Conservation (phyloP, 306 rosid genomes). For the Inga leiocalycina region DNA sequence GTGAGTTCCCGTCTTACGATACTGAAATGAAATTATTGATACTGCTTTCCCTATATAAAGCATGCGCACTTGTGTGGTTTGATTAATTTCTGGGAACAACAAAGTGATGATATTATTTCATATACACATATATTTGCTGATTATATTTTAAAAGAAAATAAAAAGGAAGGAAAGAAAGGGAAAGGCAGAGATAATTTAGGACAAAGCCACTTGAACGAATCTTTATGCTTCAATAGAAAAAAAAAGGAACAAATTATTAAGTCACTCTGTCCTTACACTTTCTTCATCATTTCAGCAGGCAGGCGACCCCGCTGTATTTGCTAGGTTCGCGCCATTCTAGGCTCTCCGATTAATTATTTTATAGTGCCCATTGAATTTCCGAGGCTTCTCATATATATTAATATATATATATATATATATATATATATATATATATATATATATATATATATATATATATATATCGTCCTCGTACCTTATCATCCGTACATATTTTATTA, state of each 20-base stretch:
- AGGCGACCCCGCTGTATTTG: background rate
- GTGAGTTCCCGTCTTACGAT: background rate
- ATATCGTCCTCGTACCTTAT: conserved; percentile 42
- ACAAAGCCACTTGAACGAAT: conserved; percentile 5
- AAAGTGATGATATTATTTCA: background rate
- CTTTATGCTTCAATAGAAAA: conserved; percentile 34
- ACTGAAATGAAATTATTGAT: background rate
- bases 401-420: too few species aligned
- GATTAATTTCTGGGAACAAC: background rate
- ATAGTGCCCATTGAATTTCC: background rate
- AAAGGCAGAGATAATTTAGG: background rate
- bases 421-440: too few species aligned
- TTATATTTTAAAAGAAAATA: background rate
- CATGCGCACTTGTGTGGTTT: background rate
- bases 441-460: too few species aligned
- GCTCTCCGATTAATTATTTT: background rate
- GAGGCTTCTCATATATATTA: background rate
- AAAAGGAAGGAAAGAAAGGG: background rate
- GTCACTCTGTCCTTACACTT: conserved; percentile 14
- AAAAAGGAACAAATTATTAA: conserved; percentile 30
- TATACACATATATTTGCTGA: background rate
- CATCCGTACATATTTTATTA: conserved; percentile 32
- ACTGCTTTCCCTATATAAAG: background rate
- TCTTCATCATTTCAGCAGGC: background rate
- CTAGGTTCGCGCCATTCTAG: conserved; percentile 1